A percentile compares a stretch with the other conserved stretches of the same genome.
phyloP scores from a whole-genome alignment of 1,284 basidiomycete species.

The Flammula alnicola region DNA sequence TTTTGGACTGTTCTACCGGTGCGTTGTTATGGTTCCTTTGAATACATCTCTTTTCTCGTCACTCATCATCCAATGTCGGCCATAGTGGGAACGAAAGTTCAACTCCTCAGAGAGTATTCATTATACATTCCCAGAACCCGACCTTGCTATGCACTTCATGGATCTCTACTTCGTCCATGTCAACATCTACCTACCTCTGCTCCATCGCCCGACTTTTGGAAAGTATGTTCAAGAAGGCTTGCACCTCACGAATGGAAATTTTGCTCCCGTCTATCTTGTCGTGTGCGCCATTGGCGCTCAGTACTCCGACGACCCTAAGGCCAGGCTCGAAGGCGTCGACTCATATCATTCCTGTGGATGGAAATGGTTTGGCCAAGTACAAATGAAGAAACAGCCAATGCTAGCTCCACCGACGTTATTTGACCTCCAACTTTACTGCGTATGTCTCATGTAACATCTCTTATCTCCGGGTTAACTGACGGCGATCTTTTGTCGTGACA shows the following conservation, averaged over 20 bases:
- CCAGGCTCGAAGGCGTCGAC: slow-evolving; percentile 49
- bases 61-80: slow-evolving; percentile 1
- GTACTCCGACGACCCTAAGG: slow-evolving; percentile 69
- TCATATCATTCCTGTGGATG: slow-evolving; percentile 67
- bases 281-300: slow-evolving; percentile 80
- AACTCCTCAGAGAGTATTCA: slow-evolving; percentile 34
- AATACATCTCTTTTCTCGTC: neutral
- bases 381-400: slow-evolving; percentile 39
- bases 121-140: slow-evolving; percentile 59
- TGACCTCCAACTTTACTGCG: slow-evolving; percentile 46
- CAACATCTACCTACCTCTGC: slow-evolving; percentile 71
- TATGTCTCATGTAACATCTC: slow-evolving; percentile 30
- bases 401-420: slow-evolving; percentile 39
- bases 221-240: slow-evolving; percentile 56
- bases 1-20: slow-evolving; percentile 48
- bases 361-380: slow-evolving; percentile 75
- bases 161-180: slow-evolving; percentile 70
- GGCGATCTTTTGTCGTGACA: slow-evolving; percentile 29
- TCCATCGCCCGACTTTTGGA: slow-evolving; percentile 82
- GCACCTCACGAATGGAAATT: slow-evolving; percentile 62
- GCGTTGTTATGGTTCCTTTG: slow-evolving; percentile 26
- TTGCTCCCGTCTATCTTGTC: slow-evolving; percentile 73
- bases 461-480: neutral
- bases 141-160: slow-evolving; percentile 64
- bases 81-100: slow-evolving; percentile 48